Evolutionary conservation across 169 alveolate genomes (phyloP), one percentile per base, ranked within the genome.

Genomic region (Plasmodium blacklocki): DNA sequence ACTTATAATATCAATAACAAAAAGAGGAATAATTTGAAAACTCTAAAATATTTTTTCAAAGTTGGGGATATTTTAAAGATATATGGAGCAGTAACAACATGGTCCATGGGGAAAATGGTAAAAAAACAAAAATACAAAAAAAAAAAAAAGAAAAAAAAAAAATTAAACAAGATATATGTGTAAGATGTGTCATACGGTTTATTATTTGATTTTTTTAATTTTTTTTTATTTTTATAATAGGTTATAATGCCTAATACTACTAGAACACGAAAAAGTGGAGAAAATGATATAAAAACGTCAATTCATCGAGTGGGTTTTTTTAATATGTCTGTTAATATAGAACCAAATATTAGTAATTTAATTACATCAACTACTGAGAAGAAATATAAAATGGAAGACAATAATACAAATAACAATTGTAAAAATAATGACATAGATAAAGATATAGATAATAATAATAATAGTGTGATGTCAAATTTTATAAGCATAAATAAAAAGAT

Each of bases 21-120:
- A 89, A 94, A 85, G 88, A 62, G 70, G 70, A 73, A 23, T 74
- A 93, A 52, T 29, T 60, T 68, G 43, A 94, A 93, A 32, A 88
- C 88, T 2, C 64, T 91, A 9, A 93, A 94, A 86, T 94, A 92
- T 93, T 49, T 92, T 59, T 86, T 94, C 66, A 87, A 92, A 45
- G 92, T 94, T 29, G 96, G 96, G 6, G 96, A 94, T 49, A 92
- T 92, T n/a, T 49, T 94, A n/a, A 83, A 76, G 59, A 68, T 94
- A 14, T 18, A 54, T 19, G 93, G 94, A 18, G 93, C 94, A 23
- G 86, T 63, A 29, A 94, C 96, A 15, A 87, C 94, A 2, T 94
- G 96, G 96, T 94, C 96, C 6, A 94, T 92, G 93, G 96, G 96
- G 2, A 93, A 92, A 85, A 83, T 94, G 94, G 96, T 93, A 43